Base-by-base conservation (phyloP, 805 yeast species). In the Ogataea pilisensis region DNA sequence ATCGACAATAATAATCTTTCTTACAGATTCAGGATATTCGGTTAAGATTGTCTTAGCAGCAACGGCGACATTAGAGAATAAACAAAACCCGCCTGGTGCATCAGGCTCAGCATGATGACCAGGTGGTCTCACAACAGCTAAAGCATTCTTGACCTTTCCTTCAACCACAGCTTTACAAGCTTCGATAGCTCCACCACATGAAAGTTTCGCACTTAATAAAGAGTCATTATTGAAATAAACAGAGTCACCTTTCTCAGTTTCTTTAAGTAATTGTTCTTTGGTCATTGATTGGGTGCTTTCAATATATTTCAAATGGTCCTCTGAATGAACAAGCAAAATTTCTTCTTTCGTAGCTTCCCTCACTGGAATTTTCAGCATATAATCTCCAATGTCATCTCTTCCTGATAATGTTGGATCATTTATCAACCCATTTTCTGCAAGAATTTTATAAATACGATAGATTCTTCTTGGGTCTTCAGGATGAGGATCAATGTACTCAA, bases 21-120 rank as follows among this genome's bases (percentile, higher is more conserved):
- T 72, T 6, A 91, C 95, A 20, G 87, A 76, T 54, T 91, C 97
- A 0, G 97, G 96, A 61, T 88, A 91, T 42, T 76, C 72, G 50
- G 80, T 80, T 42, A 93, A 66, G 48, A 90, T 83, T 44, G 82
- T 80, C 55, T 85, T 85, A 14, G 97, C 95, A 2, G 99, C 98
- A 16, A 93, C 96, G 0, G 98, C 96, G 19, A 93, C 99, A 57
- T 93, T 93, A 46, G 95, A 85, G 59, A 93, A 93, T 34, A 93
- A 69, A 66, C 99, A 93, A 60, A 93, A 93, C 12, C 99, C 99
- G 35, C 96, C 98, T 0, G 99, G 95, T 13, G 89, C 70, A 50
- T 87, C 93, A 2, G 99, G 99, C 58, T 95, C 99, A 1, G 99
- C 98, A 59, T 93, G 99, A 66, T 93, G 99, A 6, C 99, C 99